Evolutionary conservation across 202 grass and related monocot genomes (phyloP).

Genomic region (Panicum hallii): DNA sequence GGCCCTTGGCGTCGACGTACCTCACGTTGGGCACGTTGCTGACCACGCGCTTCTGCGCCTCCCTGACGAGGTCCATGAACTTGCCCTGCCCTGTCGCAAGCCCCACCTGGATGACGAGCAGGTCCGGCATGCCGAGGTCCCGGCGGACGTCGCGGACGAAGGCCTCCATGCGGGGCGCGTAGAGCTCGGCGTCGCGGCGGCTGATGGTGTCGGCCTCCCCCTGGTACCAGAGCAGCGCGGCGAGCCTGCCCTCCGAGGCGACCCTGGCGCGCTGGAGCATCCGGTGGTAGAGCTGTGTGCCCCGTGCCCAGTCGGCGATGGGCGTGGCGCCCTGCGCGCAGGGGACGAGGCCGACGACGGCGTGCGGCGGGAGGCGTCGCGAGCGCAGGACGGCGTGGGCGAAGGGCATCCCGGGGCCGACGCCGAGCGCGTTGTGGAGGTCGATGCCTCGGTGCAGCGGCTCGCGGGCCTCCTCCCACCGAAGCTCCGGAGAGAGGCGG

Average conservation of each 20-base stretch:
- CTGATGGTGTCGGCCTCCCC: conserved; percentile 78
- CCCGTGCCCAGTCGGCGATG: conserved; percentile 66
- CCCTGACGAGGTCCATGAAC: conserved; percentile 61
- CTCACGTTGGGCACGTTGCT: conserved; percentile 48
- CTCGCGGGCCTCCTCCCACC: conserved; percentile 74
- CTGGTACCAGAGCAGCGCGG: conserved; percentile 88
- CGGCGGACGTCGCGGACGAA: conserved; percentile 57
- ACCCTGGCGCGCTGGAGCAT: conserved; percentile 62
- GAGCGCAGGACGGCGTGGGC: conserved; percentile 52
- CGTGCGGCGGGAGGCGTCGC: neutral
- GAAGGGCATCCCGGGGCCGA: conserved; percentile 85
- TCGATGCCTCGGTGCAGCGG: conserved; percentile 86
- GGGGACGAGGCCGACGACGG: conserved; percentile 63
- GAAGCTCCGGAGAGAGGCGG: conserved; percentile 52
- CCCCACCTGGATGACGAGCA: conserved; percentile 90
- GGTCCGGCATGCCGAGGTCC: conserved; percentile 62
- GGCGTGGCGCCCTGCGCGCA: conserved; percentile 84
- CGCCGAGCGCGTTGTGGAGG: conserved; percentile 56
- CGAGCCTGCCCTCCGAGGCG: conserved; percentile 29
- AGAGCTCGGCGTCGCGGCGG: conserved; percentile 48
- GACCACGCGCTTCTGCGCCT: conserved; percentile 50
- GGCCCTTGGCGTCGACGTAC: conserved; percentile 79
- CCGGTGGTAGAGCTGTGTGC: conserved; percentile 57
- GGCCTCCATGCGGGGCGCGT: conserved; percentile 54
- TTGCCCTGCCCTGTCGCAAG: conserved; percentile 71